phyloP scores from a whole-genome alignment of 768 basidiomycete genomes.

The Rhodotorula taiwanensis region DNA sequence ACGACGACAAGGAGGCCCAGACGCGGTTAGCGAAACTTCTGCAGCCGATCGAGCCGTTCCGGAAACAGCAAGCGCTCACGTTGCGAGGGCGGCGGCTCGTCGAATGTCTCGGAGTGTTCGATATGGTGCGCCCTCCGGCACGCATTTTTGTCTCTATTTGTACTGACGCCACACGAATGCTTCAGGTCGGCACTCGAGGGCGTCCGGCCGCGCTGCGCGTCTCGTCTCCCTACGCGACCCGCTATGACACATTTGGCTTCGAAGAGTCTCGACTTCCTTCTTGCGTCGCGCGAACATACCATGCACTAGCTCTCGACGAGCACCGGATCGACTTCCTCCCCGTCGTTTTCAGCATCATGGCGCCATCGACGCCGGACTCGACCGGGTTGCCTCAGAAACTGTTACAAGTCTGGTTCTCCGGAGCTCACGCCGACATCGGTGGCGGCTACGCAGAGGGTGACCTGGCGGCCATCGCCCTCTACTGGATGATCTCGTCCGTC shows the following conservation, averaged over 20 bases:
- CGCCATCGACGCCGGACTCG: no score
- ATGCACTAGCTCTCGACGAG: constrained; percentile 26
- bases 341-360: no score
- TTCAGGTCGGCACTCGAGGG: constrained; percentile 16
- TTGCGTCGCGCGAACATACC: constrained; percentile 4
- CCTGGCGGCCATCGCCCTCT: constrained; percentile 4
- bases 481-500: constrained; percentile 10
- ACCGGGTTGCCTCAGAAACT: no score
- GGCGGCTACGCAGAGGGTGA: constrained; percentile 20
- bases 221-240: neutral
- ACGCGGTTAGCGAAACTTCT: constrained; percentile 6
- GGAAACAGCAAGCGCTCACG: neutral
- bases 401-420: constrained; percentile 15
- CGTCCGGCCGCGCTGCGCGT: constrained; percentile 15
- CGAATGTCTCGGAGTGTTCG: constrained; percentile 16
- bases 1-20: neutral
- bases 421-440: constrained; percentile 20
- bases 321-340: constrained; percentile 12
- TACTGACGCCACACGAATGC: neutral
- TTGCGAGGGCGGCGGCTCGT: constrained; percentile 3
- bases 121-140: constrained; percentile 9
- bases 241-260: constrained; percentile 10
- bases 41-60: neutral
- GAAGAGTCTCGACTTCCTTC: constrained; percentile 10
- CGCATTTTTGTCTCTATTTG: neutral